Conservation (phyloP, 306 rosid genomes). For the Nissolia schottii region DNA sequence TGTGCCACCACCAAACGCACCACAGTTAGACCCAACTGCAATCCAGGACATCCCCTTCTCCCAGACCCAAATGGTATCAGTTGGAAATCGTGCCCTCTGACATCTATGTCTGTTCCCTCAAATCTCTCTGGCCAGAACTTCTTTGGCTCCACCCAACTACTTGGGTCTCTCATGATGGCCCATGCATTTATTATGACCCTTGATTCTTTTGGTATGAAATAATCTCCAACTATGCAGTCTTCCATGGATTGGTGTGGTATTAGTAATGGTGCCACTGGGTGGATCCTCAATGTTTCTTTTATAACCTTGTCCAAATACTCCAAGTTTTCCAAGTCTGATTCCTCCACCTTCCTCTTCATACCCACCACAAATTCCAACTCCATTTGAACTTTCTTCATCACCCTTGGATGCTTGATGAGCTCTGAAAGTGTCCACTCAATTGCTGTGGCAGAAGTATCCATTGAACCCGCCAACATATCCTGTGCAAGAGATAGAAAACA, state of each 20-base stretch:
- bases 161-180: slow-evolving; percentile 35
- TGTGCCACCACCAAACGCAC: slow-evolving; percentile 28
- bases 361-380: slow-evolving; percentile 54
- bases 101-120: slow-evolving; percentile 18
- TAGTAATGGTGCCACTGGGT: slow-evolving; percentile 57
- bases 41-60: slow-evolving; percentile 35
- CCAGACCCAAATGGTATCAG: slow-evolving; percentile 42
- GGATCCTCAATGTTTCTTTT: slow-evolving; percentile 57
- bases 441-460: slow-evolving; percentile 56
- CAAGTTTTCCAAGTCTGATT: slow-evolving; percentile 48
- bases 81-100: slow-evolving; percentile 29
- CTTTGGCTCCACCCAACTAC: slow-evolving; percentile 20
- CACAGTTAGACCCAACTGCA: slow-evolving; percentile 23
- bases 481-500: not conserved
- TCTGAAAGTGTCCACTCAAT: slow-evolving; percentile 55
- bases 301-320: slow-evolving; percentile 47
- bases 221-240: slow-evolving; percentile 44
- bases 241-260: slow-evolving; percentile 50
- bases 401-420: slow-evolving; percentile 47
- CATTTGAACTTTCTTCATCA: slow-evolving; percentile 52
- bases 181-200: slow-evolving; percentile 31
- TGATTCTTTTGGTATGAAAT: slow-evolving; percentile 43
- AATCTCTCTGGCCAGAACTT: slow-evolving; percentile 45
- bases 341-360: slow-evolving; percentile 51
- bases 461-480: slow-evolving; percentile 52